Evolutionary conservation across 441 rosid genomes (phyloP), one percentile per base, ranked within the genome.

Genomic region (Erodium moschatum): DNA sequence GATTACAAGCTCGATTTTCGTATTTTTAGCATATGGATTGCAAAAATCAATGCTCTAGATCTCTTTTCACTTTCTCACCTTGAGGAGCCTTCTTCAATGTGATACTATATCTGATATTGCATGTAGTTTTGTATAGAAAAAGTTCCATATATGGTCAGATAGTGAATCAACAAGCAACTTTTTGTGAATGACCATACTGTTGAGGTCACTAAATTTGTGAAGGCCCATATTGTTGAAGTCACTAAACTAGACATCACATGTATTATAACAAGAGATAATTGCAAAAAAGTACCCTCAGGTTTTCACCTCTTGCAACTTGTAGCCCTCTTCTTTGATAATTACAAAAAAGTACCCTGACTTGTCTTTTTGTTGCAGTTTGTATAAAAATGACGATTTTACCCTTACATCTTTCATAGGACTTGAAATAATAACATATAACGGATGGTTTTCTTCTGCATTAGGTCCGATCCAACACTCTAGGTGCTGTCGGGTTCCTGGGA

Each of bases 401-500:
- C n/a, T n/a, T n/a, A 12, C 52, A 46, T 12, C n/a, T 0, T 10
- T 46, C 3, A 35, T 5, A 38, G 44, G 44, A 38, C 9, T 38
- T 38, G 27, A 24, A 24, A 24, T 24, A 2, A 24, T n/a, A n/a
- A 12, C 60, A 44, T 68, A 5, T 56, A 24, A 42, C 72, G 61
- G 16, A 19, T 21, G 19, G 75, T 68, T 35, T 9, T 42, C 1
- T 21, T 66, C 69, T 46, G 42, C 69, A 15, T 73, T 38, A 93
- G 98, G 98, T 94, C 16, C 90, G 98, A 13, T 91, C 98, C 4
- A 94, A 91, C 83, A 86, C 85, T 21, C 70, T 91, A 35, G 98
- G 97, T 66, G 98, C 97, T 48, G 97, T 91, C 7, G 98, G 98
- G 29, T 94, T 94, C 83, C 75, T 94, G 15, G 97, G 98, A 3